Base-by-base conservation (phyloP, 2,329 filamentous ascomycete species). In the Arthrocladium fulminans region DNA sequence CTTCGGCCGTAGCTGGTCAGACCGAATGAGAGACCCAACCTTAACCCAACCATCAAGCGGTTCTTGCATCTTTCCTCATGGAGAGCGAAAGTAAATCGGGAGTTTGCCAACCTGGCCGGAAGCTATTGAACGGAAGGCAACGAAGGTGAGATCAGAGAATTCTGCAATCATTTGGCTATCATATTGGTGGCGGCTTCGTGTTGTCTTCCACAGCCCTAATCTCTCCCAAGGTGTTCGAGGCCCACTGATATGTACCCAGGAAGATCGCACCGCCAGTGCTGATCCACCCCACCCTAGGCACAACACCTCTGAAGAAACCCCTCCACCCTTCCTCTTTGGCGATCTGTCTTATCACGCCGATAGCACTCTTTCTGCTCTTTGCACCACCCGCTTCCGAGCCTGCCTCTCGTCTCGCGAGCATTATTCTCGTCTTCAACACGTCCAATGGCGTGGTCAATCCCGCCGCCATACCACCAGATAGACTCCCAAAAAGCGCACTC, bases 381-480 rank as follows among this genome's bases (percentile, higher is more conserved):
- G 64, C 27, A 69, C 64, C 54, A 80, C 37, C 40, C 13, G 5
- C 39, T 13, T 20, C 13, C 10, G 75, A 10, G 73, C 76, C 63
- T 77, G 78, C 58, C 73, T 79, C 71, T 83, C 79, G 63, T 60
- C 80, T 76, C 12, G 86, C 84, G 57, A 98, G 72, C 92, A 98
- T 98, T 67, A 97, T 83, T 55, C 92, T 75, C 55, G 92, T 98
- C 79, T 98, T 98, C 57, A 98, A 73, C 53, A 98, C 92, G 68
- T 98, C 92, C 54, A 98, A 70, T 32, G 92, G 92, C 45, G 92
- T 98, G 20, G 92, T 98, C 51, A 90, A 64, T 0, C 79, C 90
- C 0, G 92, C 92, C 0, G 92, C 88, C 32, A 96, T 74, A 1
- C 83, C 88, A 1, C 92, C 92, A 0, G 88, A 81, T 29, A 88